phyloP scores from a whole-genome alignment of 768 basidiomycete species.

The Lentinula aciculospora region DNA sequence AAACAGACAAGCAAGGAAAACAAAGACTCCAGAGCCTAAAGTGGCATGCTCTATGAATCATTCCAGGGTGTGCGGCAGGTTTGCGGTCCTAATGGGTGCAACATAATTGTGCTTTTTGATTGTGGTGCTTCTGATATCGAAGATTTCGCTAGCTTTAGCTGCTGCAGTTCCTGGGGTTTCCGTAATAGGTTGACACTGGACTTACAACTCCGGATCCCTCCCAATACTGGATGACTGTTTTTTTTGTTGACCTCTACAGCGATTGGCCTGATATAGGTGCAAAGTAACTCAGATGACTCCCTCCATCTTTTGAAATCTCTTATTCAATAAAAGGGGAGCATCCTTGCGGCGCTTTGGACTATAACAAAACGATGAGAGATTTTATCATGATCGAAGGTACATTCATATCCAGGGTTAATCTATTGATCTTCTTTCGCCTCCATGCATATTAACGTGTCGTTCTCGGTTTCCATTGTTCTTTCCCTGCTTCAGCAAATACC shows the following conservation, averaged over 20 bases:
- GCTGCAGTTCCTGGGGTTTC: neutral
- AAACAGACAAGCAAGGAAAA: neutral
- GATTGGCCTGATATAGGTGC: constrained; percentile 5
- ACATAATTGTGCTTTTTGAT: neutral
- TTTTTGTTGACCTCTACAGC: neutral
- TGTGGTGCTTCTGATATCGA: neutral
- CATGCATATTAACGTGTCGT: constrained; percentile 4
- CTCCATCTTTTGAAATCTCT: neutral
- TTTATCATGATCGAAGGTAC: neutral
- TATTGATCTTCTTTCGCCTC: constrained; percentile 4
- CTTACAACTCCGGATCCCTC: neutral
- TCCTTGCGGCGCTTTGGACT: constrained; percentile 1
- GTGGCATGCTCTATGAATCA: neutral
- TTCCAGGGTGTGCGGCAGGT: neutral
- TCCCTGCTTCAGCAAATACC: neutral
- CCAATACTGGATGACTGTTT: neutral
- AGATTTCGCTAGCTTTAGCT: neutral
- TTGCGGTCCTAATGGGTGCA: neutral
- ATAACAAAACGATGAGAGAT: neutral
- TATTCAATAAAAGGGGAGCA: neutral
- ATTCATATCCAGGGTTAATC: neutral
- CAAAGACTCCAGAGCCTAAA: neutral
- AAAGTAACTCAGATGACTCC: neutral
- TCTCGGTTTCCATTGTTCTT: constrained; percentile 7
- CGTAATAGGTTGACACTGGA: neutral